Conservation (phyloP, 2,329 filamentous ascomycete genomes). For the Epichloe scottii region DNA sequence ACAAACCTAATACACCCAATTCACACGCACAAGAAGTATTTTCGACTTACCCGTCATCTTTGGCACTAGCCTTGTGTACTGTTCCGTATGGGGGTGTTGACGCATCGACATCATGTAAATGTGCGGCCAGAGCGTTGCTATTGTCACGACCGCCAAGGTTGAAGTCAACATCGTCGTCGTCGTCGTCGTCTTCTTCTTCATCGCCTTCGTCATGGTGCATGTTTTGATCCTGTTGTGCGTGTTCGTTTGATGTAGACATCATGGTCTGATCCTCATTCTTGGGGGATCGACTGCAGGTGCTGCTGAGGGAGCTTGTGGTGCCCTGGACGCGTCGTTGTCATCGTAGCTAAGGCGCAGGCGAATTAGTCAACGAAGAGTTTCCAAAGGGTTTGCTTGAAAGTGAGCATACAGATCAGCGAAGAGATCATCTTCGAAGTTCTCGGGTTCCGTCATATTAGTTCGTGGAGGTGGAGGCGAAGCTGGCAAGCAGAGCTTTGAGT, state of each 20-base stretch:
- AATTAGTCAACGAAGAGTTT: constrained; percentile 2
- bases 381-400: background rate
- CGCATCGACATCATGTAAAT: constrained; percentile 19
- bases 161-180: constrained; percentile 40
- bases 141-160: constrained; percentile 35
- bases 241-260: background rate
- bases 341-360: constrained; percentile 42
- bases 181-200: constrained; percentile 37
- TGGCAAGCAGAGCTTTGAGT: background rate
- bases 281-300: constrained; percentile 15
- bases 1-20: background rate
- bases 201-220: constrained; percentile 26
- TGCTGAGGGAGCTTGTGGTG: constrained; percentile 21
- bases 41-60: constrained; percentile 32
- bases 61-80: constrained; percentile 50
- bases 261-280: constrained; percentile 18
- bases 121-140: constrained; percentile 16
- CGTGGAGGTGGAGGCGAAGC: background rate
- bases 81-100: constrained; percentile 23
- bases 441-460: constrained; percentile 57
- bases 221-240: constrained; percentile 23
- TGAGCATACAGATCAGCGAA: constrained; percentile 78
- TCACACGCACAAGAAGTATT: background rate
- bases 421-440: constrained; percentile 84
- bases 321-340: constrained; percentile 41